Base-by-base conservation (phyloP, 2,329 filamentous ascomycete species). In the Chrysoporthe austroafricana region DNA sequence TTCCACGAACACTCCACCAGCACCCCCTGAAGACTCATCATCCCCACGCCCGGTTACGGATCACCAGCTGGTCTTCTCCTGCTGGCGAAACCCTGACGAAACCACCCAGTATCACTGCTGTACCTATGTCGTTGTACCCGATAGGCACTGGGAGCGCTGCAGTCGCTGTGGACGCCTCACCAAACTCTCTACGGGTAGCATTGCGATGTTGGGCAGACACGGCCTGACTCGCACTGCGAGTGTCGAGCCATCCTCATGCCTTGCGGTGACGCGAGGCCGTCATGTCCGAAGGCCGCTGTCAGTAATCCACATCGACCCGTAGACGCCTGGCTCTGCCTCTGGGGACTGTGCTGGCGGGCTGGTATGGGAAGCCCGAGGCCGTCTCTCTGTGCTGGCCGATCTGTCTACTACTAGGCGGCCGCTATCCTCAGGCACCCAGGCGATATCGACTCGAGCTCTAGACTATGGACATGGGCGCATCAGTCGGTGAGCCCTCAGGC, bases 61-160 rank as follows among this genome's bases (percentile, higher is more conserved):
- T 61, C 60, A 48, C 61, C 43, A 54, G 59, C 63, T 56, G 50
- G 59, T 62, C 43, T 64, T 32, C 44, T 61, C 36, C 56, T 59
- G 50, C 58, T 58, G 58, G 56, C 64, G 68, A 69, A 69, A 69
- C 68, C 66, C 50, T 64, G 66, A 64, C 68, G 68, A 67, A 67
- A 67, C 64, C 62, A 44, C 52, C 50, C 61, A 69, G 60, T 61
- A 48, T 48, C 42, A 58, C 26, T 56, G 26, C n/a, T 18, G n/a
- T 48, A 43, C 59, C 26, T 34, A 13, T 2, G 2, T 18, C 4
- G 3, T 9, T 36, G 59, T 34, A 21, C 54, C 56, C 21, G 36
- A 58, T 54, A 54, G 50, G 1, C 50, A 16, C n/a, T 39, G 54
- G 7, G 39, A 32, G 39, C 11, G 52, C 26, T 32, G 52, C 54